Evolutionary conservation across 176 grass and related monocot genomes (phyloP).

Genomic region (Hyparrhenia diplandra): DNA sequence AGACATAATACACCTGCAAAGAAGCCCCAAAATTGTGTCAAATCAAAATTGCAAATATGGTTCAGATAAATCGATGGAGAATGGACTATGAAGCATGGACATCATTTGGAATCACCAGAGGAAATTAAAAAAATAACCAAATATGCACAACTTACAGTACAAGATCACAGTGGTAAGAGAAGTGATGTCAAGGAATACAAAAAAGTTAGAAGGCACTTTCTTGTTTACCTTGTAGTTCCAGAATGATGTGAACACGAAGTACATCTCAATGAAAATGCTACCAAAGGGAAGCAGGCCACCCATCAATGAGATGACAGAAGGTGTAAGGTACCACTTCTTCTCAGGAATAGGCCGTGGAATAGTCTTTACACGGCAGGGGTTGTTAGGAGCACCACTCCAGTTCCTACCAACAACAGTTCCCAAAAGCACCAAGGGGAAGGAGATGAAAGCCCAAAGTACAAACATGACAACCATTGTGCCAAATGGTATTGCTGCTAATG

Average conservation of each 20-base stretch:
- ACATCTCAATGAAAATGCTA: conserved; percentile 99
- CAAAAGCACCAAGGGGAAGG: conserved; percentile 80
- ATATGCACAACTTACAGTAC: background rate
- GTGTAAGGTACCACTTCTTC: conserved; percentile 97
- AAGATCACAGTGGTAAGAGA: background rate
- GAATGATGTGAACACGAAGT: conserved; percentile 98
- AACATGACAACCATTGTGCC: conserved; percentile 97
- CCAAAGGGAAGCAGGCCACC: conserved; percentile 95
- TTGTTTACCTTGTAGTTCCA: conserved; percentile 96
- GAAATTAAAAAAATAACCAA: background rate
- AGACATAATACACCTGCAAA: conserved; percentile 83
- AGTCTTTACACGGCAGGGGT: conserved; percentile 96
- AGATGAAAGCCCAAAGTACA: conserved; percentile 96
- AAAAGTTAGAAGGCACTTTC: background rate
- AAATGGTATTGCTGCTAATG: conserved; percentile 93
- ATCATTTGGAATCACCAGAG: background rate
- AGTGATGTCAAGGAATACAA: background rate
- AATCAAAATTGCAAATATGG: conserved; percentile 2
- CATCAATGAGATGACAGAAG: conserved; percentile 86
- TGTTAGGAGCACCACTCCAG: conserved; percentile 98
- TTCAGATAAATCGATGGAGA: background rate
- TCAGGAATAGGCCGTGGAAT: conserved; percentile 93
- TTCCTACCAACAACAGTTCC: conserved; percentile 90
- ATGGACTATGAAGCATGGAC: background rate
- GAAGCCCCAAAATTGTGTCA: background rate